Conservation (phyloP, 306 rosid species). For the Sindora glabra region DNA sequence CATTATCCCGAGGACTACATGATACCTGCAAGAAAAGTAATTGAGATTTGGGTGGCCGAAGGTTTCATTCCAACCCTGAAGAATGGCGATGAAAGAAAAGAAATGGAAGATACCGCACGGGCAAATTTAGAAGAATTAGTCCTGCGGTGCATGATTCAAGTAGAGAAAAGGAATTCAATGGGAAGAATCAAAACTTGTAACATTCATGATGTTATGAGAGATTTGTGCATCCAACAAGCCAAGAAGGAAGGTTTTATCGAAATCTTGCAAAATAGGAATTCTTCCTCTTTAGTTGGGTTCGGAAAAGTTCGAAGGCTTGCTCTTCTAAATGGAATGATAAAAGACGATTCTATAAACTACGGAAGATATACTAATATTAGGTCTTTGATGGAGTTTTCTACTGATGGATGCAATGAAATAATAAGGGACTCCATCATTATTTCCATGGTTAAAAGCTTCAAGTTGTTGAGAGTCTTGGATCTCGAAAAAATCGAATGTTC, state of each 20-base stretch:
- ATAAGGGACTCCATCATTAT: background rate
- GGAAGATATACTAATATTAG: background rate
- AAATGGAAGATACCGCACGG: constrained; percentile 4
- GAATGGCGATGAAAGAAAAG: background rate
- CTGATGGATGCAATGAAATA: background rate
- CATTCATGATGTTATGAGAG: constrained; percentile 22
- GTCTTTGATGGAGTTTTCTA: background rate
- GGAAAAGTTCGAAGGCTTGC: no score
- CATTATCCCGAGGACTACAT: constrained; percentile 15
- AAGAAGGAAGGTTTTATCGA: constrained; percentile 10
- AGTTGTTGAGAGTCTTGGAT: constrained; percentile 42
- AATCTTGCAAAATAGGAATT: background rate
- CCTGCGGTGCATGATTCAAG: constrained; percentile 14
- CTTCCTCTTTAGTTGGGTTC: no score
- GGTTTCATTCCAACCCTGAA: background rate
- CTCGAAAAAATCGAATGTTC: constrained; percentile 34
- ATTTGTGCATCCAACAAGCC: constrained; percentile 9
- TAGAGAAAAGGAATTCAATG: background rate
- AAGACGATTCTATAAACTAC: no score
- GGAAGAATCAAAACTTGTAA: constrained; percentile 17
- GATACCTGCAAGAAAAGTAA: constrained; percentile 3
- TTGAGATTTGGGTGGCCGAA: constrained; percentile 14
- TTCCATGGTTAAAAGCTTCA: constrained; percentile 14
- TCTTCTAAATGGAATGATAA: no score
- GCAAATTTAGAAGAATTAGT: background rate